phyloP scores from a whole-genome alignment of 2,329 filamentous ascomycete genomes.

The Pestalotiopsis sp. region DNA sequence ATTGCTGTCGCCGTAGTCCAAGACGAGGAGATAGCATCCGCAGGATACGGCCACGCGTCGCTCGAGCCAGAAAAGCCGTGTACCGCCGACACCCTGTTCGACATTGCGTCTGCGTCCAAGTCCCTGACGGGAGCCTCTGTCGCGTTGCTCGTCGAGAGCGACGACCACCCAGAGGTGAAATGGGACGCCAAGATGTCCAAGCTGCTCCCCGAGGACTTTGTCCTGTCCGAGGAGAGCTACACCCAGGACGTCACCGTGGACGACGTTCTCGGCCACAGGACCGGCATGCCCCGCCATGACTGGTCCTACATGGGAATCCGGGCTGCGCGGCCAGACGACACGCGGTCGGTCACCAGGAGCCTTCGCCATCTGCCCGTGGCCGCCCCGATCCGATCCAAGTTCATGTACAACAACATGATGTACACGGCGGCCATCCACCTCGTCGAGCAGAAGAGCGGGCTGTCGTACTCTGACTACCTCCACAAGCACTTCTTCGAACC shows the following conservation, averaged over 20 bases:
- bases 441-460: slow-evolving; percentile 17
- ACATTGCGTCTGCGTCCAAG: slow-evolving; percentile 30
- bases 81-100: slow-evolving; percentile 29
- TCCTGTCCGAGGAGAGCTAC: slow-evolving; percentile 21
- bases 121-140: slow-evolving; percentile 28
- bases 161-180: slow-evolving; percentile 31
- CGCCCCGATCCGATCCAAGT: slow-evolving; percentile 21
- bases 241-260: slow-evolving; percentile 26
- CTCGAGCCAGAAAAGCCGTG: slow-evolving; percentile 27
- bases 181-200: slow-evolving; percentile 19
- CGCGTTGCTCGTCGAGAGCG: slow-evolving; percentile 32
- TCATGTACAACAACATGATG: slow-evolving; percentile 27
- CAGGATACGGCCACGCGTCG: slow-evolving; percentile 26
- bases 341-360: slow-evolving; percentile 24
- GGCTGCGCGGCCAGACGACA: slow-evolving; percentile 19
- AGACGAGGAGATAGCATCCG: slow-evolving; percentile 20
- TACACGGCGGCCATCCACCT: slow-evolving; percentile 25
- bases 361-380: slow-evolving; percentile 22
- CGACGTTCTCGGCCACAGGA: slow-evolving; percentile 26
- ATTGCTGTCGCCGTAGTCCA: slow-evolving; percentile 24
- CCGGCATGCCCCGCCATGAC: slow-evolving; percentile 23
- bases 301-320: not conserved
- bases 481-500: slow-evolving; percentile 20
- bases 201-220: slow-evolving; percentile 26
- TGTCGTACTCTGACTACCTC: slow-evolving; percentile 23